Evolutionary conservation across 2,329 filamentous ascomycete genomes (phyloP).

Genomic region (Amesomyces nigricolor): DNA sequence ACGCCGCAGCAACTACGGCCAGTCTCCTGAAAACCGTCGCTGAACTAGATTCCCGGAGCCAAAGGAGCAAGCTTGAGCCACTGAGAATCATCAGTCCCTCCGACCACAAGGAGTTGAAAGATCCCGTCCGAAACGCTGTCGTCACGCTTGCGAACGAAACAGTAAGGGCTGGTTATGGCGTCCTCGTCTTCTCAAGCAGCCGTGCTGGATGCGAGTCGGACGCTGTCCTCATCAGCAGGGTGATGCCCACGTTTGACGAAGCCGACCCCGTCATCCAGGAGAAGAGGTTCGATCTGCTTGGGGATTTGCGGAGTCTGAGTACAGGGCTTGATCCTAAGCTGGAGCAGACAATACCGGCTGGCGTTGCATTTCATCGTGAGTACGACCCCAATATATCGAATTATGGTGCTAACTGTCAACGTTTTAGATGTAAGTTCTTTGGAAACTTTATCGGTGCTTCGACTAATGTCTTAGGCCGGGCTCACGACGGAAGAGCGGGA

Average conservation of each 20-base stretch:
- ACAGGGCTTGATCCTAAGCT: constrained; percentile 62
- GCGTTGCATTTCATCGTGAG: constrained; percentile 70
- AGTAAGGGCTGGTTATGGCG: constrained; percentile 61
- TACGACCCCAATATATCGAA: constrained; percentile 12
- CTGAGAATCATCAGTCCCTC: constrained; percentile 50
- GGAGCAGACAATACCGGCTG: constrained; percentile 57
- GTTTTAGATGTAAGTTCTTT: constrained; percentile 34
- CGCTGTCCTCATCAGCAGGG: constrained; percentile 61
- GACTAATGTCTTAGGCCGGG: constrained; percentile 45
- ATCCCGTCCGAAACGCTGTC: constrained; percentile 63
- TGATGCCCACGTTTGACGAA: constrained; percentile 50
- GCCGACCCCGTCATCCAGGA: constrained; percentile 46
- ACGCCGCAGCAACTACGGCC: constrained; percentile 54
- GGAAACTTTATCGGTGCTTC: too few species aligned
- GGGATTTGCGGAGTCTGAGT: constrained; percentile 58
- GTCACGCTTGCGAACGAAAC: constrained; percentile 65
- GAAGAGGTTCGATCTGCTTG: constrained; percentile 57
- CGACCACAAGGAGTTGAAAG: constrained; percentile 54
- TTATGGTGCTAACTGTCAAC: background rate
- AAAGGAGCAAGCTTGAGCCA: constrained; percentile 32
- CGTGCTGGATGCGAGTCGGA: constrained; percentile 62
- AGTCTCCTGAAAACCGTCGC: constrained; percentile 53
- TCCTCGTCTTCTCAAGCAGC: constrained; percentile 68
- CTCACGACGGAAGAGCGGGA: constrained; percentile 72
- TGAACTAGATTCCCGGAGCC: constrained; percentile 37